phyloP scores from a whole-genome alignment of 2,329 filamentous ascomycete species.

The Aspergillus ustus region DNA sequence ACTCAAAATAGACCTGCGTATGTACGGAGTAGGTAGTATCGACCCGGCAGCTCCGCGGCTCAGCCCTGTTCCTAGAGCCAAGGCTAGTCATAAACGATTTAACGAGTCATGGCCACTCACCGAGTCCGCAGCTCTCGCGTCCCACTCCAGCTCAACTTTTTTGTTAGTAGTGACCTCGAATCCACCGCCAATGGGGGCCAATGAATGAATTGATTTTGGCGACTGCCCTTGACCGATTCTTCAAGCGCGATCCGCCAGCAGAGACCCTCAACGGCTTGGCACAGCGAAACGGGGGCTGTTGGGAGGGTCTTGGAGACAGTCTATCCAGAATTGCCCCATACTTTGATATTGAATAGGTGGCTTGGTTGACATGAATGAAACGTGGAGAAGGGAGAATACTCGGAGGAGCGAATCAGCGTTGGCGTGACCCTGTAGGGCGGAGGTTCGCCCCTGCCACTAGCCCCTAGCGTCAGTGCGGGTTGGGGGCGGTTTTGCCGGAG shows the following conservation, averaged over 20 bases:
- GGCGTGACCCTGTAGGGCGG: too few species aligned
- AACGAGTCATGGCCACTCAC: background rate
- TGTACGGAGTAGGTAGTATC: too few species aligned
- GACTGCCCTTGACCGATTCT: background rate
- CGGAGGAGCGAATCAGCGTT: background rate
- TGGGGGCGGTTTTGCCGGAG: too few species aligned
- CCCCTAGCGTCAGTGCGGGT: too few species aligned
- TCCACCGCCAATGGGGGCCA: background rate
- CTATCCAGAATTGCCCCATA: background rate
- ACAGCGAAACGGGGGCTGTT: background rate
- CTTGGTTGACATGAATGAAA: background rate
- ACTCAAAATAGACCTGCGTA: background rate
- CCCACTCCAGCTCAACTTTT: background rate
- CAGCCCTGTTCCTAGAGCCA: background rate
- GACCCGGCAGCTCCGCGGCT: too few species aligned
- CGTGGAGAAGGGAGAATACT: background rate
- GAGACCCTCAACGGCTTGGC: background rate
- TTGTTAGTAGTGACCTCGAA: background rate
- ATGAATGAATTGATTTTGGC: background rate
- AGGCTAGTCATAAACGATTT: background rate
- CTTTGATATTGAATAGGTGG: background rate
- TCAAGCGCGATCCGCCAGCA: background rate
- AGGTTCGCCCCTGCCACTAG: too few species aligned
- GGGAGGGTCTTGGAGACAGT: background rate
- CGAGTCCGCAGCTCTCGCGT: too few species aligned